Base-by-base conservation (phyloP, 78 protist genomes). In the Dictyostelium capitatum region DNA sequence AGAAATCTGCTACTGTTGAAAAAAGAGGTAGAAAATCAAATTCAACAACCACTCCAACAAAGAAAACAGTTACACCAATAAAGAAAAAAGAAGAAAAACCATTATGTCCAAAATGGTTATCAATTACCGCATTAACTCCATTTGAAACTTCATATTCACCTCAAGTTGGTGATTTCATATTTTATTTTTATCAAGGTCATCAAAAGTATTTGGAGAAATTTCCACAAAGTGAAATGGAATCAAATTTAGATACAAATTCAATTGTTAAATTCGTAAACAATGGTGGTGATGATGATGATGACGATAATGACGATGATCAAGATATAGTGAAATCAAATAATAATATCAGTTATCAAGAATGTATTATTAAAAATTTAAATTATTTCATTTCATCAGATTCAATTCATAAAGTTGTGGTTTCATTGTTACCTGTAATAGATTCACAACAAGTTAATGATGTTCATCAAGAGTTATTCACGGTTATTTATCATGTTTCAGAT, bases 111-210 rank as follows among this genome's bases (percentile, higher is more conserved):
- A 87, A 87, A 77, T 87, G 93, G 93, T 28, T 87, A 62, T 48
- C 59, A 19, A 50, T 62, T 30, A 74, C 80, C 0, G 41, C n/a
- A 23, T 23, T 28, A 74, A 37, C 51, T 17, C 50, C 83, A 0
- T 15, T 54, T 19, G 92, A 84, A 47, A 28, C 93, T 47, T 87
- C 64, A 2, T 87, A 87, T 56, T 20, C 84, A 46, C 93, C 93
- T 30, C 93, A 87, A 25, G 69, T 90, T 73, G 89, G 89, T 32
- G 95, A 90, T 75, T 37, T 10, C 28, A 85, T 90, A 11, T 46
- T 75, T n/a, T 80, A 80, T 57, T 90, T 90, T 51, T 56, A 70
- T 48, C 95, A 82, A 73, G 95, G 95, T n/a, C 89, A 90, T 50
- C 28, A 30, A 43, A 79, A 70, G 20, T 90, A 90, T 47, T 47